Evolutionary conservation across 2,329 filamentous ascomycete species (phyloP).

Genomic region (Rutstroemia sp.): DNA sequence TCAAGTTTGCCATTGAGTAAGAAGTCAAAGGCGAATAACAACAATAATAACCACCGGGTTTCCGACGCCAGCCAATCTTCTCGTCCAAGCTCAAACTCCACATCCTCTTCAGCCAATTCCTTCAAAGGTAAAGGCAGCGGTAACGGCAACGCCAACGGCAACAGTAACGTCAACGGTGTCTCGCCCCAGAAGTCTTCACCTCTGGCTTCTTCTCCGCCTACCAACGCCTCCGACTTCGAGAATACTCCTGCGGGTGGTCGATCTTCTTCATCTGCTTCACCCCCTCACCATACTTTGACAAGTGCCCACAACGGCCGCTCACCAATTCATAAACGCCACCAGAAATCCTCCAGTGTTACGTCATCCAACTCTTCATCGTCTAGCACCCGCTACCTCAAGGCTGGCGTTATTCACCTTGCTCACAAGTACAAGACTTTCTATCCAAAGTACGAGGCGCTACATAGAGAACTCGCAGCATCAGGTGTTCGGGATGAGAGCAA

Average conservation of each 20-base stretch:
- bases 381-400: slow-evolving; percentile 32
- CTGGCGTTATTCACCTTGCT: slow-evolving; percentile 46
- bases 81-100: slow-evolving; percentile 32
- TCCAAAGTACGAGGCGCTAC: slow-evolving; percentile 48
- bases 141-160: no score
- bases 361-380: slow-evolving; percentile 23
- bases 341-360: slow-evolving; percentile 28
- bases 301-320: slow-evolving; percentile 20
- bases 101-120: slow-evolving; percentile 33
- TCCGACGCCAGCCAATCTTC: slow-evolving; percentile 44
- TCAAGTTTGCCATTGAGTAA: slow-evolving; percentile 26
- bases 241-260: slow-evolving; percentile 25
- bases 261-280: slow-evolving; percentile 25
- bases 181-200: slow-evolving; percentile 58
- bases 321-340: slow-evolving; percentile 26
- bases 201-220: slow-evolving; percentile 57
- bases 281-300: slow-evolving; percentile 9
- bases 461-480: slow-evolving; percentile 42
- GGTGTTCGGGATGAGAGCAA: slow-evolving; percentile 43
- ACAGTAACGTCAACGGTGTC: no score
- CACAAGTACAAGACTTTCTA: slow-evolving; percentile 49
- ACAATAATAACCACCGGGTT: slow-evolving; percentile 34
- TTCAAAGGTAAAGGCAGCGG: slow-evolving; percentile 38
- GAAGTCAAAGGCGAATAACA: slow-evolving; percentile 27
- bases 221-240: slow-evolving; percentile 57